Conservation (phyloP, 2,329 filamentous ascomycete genomes). For the Trichoderma harzianum region DNA sequence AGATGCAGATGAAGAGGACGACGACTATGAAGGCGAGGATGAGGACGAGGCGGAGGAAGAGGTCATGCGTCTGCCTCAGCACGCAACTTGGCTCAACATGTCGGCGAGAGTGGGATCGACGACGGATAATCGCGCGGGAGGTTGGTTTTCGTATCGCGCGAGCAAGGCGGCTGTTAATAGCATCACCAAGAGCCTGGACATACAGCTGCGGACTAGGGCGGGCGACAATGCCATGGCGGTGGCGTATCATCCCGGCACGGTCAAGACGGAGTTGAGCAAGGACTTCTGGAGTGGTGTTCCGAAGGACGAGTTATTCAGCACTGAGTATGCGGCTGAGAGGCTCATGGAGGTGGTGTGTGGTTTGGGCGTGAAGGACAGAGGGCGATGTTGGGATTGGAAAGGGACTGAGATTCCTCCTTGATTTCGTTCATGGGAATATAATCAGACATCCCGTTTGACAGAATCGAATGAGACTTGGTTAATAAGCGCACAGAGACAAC, state of each 20-base stretch:
- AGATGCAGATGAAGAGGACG: not conserved
- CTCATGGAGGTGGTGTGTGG: slow-evolving; percentile 58
- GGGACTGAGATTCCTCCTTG: slow-evolving; percentile 60
- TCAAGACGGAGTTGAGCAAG: slow-evolving; percentile 68
- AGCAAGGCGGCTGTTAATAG: slow-evolving; percentile 73
- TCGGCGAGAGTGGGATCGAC: slow-evolving; percentile 75
- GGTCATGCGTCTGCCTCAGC: slow-evolving; percentile 39
- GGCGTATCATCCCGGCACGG: slow-evolving; percentile 75
- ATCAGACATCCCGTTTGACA: not conserved
- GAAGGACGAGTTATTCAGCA: slow-evolving; percentile 60
- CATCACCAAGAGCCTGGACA: slow-evolving; percentile 67
- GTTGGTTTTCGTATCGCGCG: slow-evolving; percentile 79
- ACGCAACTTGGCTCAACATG: slow-evolving; percentile 70
- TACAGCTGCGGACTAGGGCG: slow-evolving; percentile 55
- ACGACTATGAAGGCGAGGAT: not conserved
- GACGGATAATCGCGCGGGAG: slow-evolving; percentile 67
- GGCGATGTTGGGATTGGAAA: slow-evolving; percentile 67
- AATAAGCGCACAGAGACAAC: not conserved
- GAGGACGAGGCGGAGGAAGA: not conserved
- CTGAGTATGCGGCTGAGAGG: slow-evolving; percentile 62
- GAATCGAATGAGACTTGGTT: no score
- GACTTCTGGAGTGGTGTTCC: slow-evolving; percentile 68
- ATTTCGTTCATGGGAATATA: slow-evolving; percentile 16
- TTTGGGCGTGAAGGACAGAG: slow-evolving; percentile 50
- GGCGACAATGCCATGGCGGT: slow-evolving; percentile 64